These are phyloP conservation scores for Microstegium vimineum DNA, from an alignment of 176 grass and related monocot genomes.

Conservation along the genomic window DNA sequence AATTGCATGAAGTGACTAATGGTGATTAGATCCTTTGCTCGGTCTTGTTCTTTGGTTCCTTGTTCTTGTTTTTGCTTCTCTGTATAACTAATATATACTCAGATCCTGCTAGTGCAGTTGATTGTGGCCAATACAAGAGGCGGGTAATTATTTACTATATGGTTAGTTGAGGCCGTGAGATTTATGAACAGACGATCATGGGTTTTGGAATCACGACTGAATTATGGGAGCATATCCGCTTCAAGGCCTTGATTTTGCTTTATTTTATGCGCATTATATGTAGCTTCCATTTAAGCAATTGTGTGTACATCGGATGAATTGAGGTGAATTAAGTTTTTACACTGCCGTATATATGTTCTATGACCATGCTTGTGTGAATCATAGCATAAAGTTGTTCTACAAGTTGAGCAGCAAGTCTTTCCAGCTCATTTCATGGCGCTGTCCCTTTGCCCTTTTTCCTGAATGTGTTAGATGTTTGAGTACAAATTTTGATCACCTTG, in stretches of 20 bases:
- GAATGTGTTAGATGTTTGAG: not conserved
- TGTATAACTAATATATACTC: not conserved
- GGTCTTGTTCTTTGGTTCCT: constrained; percentile 17
- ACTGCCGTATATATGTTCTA: not conserved
- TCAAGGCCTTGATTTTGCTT: not conserved
- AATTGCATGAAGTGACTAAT: not conserved
- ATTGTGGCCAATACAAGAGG: not conserved
- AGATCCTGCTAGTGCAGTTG: not conserved
- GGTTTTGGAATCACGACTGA: not conserved
- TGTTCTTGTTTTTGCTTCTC: not conserved
- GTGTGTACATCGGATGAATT: not conserved
- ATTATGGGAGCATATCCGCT: not conserved
- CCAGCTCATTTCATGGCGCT: not conserved
- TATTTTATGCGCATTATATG: constrained; percentile 10
- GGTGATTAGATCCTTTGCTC: not conserved
- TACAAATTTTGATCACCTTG: not conserved
- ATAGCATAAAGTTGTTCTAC: not conserved
- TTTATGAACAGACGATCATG: not conserved
- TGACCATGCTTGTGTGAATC: not conserved
- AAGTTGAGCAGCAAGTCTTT: not conserved
- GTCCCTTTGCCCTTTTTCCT: not conserved
- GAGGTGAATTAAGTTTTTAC: not conserved
- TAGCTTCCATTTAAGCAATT: not conserved
- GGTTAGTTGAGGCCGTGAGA: not conserved
- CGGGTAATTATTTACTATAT: not conserved